Percentiles rank a stretch among this genome's conserved stretches.
Conservation (phyloP, 1,284 basidiomycete genomes). For the Chondrostereum purpureum region DNA sequence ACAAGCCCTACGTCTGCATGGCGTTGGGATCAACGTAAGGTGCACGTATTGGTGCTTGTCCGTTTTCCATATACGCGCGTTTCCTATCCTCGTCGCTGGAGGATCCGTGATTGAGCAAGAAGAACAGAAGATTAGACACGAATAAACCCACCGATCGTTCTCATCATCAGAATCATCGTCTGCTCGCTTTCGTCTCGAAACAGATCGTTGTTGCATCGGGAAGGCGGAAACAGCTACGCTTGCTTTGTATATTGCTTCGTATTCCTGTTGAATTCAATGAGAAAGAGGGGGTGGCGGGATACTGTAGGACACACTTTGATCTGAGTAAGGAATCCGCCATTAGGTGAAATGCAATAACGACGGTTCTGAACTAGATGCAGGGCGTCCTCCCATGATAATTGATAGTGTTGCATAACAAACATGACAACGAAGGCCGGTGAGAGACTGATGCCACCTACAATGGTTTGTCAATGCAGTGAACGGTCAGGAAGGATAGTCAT, state of each 20-base stretch:
- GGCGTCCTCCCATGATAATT: slow-evolving; percentile 78
- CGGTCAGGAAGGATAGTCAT: background rate
- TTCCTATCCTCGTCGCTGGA: slow-evolving; percentile 47
- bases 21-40: slow-evolving; percentile 35
- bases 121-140: too few species aligned
- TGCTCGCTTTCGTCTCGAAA: slow-evolving; percentile 56
- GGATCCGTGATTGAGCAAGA: slow-evolving; percentile 7
- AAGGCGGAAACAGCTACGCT: slow-evolving; percentile 56
- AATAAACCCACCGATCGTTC: slow-evolving; percentile 33
- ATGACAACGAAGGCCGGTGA: slow-evolving; percentile 88
- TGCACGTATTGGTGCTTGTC: slow-evolving; percentile 16
- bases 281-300: slow-evolving; percentile 4
- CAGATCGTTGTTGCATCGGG: slow-evolving; percentile 35
- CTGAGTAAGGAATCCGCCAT: slow-evolving; percentile 81
- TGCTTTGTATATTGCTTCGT: slow-evolving; percentile 83
- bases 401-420: slow-evolving; percentile 84
- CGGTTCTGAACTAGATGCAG: slow-evolving; percentile 82
- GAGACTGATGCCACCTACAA: slow-evolving; percentile 75
- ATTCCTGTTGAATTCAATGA: slow-evolving; percentile 49
- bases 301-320: slow-evolving; percentile 56
- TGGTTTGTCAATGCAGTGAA: background rate
- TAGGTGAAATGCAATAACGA: slow-evolving; percentile 86
- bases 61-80: slow-evolving; percentile 32
- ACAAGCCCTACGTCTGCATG: slow-evolving; percentile 38
- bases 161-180: slow-evolving; percentile 63